phyloP scores from a whole-genome alignment of 306 rosid genomes.

The Quercus rubra region DNA sequence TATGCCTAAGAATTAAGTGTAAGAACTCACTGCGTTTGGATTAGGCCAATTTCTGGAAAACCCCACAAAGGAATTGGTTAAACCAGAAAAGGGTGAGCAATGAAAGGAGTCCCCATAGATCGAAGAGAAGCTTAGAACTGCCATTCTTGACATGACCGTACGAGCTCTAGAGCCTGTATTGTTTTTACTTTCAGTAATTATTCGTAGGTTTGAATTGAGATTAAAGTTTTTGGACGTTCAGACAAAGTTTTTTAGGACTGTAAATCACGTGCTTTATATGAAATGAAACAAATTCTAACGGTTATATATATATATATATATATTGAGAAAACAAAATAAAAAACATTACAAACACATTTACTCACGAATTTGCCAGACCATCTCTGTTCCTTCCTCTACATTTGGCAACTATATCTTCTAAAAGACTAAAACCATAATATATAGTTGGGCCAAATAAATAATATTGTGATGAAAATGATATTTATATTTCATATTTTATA shows the following conservation, averaged over 20 bases:
- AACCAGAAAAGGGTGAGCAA: conserved; percentile 23
- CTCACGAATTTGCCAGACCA: conserved; percentile 63
- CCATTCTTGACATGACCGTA: conserved; percentile 37
- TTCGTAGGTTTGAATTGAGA: not conserved
- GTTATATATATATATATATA: too few relatives aligned
- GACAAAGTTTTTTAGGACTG: not conserved
- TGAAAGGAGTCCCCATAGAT: conserved; percentile 23
- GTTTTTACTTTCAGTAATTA: not conserved
- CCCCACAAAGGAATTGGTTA: conserved; percentile 16
- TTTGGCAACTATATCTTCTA: not conserved
- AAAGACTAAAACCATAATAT: not conserved
- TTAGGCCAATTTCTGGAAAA: conserved; percentile 23
- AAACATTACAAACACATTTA: not conserved
- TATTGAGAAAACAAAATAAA: too few relatives aligned
- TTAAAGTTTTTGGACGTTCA: not conserved
- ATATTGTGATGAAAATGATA: not conserved
- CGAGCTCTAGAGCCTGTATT: conserved; percentile 48
- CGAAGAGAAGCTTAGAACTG: conserved; percentile 21
- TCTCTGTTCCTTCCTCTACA: conserved; percentile 29
- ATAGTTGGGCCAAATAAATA: too few relatives aligned
- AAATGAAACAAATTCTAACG: too few relatives aligned
- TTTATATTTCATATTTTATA: not conserved
- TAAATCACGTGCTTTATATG: too few relatives aligned
- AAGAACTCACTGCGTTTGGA: conserved; percentile 44
- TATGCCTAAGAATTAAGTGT: not conserved